Evolutionary conservation across 805 yeast genomes (phyloP).

Genomic region (Grigorovia humatica): DNA sequence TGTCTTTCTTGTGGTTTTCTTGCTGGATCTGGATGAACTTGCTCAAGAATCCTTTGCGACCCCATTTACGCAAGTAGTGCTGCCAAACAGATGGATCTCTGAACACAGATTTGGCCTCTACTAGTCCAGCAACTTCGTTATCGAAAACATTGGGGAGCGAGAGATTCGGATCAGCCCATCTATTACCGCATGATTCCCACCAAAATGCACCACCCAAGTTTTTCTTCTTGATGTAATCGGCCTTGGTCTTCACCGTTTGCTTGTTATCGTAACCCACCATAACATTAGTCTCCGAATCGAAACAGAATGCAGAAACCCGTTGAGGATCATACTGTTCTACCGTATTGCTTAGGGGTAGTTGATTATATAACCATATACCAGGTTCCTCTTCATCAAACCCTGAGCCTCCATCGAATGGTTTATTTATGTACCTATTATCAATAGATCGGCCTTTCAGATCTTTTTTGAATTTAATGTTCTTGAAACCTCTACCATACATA

Average conservation of each 20-base stretch:
- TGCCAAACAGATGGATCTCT: slow-evolving; percentile 7
- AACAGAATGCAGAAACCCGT: slow-evolving; percentile 47
- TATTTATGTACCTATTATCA: slow-evolving; percentile 25
- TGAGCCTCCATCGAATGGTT: slow-evolving; percentile 35
- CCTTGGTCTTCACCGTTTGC: slow-evolving; percentile 45
- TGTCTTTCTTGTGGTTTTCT: not conserved
- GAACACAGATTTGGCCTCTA: slow-evolving; percentile 9
- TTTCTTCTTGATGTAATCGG: slow-evolving; percentile 39
- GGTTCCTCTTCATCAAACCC: slow-evolving; percentile 36
- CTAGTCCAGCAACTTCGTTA: not conserved
- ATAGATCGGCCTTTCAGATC: slow-evolving; percentile 16
- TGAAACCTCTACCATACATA: slow-evolving; percentile 58
- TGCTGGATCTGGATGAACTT: not conserved
- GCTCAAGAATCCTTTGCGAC: not conserved
- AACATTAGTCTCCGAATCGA: slow-evolving; percentile 28
- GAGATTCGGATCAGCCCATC: slow-evolving; percentile 20
- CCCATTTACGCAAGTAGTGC: slow-evolving; percentile 12
- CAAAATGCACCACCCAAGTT: slow-evolving; percentile 78
- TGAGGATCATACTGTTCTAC: slow-evolving; percentile 42
- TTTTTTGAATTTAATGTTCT: slow-evolving; percentile 21
- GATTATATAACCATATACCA: slow-evolving; percentile 46
- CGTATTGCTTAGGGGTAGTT: slow-evolving; percentile 38
- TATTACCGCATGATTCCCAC: slow-evolving; percentile 90
- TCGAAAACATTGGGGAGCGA: slow-evolving; percentile 36
- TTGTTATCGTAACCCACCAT: slow-evolving; percentile 61